Conservation (phyloP, 139 green algal genomes). For the Desmodesmus armatus region DNA sequence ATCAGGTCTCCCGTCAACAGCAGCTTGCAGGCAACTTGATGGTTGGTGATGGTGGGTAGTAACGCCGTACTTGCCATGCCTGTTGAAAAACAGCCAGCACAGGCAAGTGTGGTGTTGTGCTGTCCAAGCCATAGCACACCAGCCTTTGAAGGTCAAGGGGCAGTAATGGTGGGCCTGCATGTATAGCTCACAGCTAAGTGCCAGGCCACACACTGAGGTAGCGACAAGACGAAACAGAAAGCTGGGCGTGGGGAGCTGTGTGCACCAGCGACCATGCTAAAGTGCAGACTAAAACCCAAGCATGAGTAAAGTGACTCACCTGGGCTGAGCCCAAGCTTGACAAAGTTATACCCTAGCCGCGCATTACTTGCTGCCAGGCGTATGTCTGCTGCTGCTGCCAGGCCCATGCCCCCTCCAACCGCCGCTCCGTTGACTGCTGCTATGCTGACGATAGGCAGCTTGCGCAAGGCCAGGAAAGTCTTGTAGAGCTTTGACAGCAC, state of each 20-base stretch:
- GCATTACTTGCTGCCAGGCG: conserved; percentile 1
- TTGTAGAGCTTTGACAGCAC: conserved; percentile 35
- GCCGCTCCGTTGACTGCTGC: conserved; percentile 47
- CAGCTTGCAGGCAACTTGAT: conserved; percentile 38
- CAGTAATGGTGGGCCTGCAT: too few relatives aligned
- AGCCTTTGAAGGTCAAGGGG: too few relatives aligned
- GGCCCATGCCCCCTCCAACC: conserved; percentile 43
- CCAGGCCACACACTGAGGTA: too few relatives aligned
- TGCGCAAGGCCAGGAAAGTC: conserved; percentile 44
- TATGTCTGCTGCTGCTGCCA: conserved; percentile 40
- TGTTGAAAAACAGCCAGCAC: too few relatives aligned
- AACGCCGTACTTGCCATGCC: conserved; percentile 38
- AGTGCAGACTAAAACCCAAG: too few relatives aligned
- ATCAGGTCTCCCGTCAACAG: conserved; percentile 41
- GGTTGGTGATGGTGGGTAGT: conserved; percentile 12
- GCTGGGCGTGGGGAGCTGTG: too few relatives aligned
- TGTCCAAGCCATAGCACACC: too few relatives aligned
- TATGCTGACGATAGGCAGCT: conserved; percentile 29
- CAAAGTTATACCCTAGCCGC: conserved; percentile 40
- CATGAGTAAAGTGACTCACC: neutral
- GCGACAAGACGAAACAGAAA: too few relatives aligned
- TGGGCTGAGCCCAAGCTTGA: conserved; percentile 46
- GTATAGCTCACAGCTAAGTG: too few relatives aligned
- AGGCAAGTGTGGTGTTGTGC: too few relatives aligned
- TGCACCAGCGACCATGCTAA: neutral